phyloP scores from a whole-genome alignment of 2,329 filamentous ascomycete genomes.

The Tolypocladium tundrense region DNA sequence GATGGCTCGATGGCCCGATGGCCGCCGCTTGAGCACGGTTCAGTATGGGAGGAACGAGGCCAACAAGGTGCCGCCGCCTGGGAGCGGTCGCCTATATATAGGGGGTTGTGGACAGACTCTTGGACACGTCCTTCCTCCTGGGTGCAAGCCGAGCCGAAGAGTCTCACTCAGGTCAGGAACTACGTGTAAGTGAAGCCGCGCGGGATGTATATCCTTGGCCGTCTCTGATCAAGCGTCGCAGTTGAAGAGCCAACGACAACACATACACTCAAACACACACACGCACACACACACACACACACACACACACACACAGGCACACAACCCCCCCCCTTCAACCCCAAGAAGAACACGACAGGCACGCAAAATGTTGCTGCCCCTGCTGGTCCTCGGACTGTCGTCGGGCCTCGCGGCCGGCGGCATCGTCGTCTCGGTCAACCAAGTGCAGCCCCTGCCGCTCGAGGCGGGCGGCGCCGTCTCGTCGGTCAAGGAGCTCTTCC shows the following conservation, averaged over 20 bases:
- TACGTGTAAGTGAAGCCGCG: not conserved
- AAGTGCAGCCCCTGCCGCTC: constrained; percentile 17
- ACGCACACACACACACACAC: not conserved
- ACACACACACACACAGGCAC: not conserved
- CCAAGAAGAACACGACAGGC: not conserved
- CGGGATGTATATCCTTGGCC: not conserved
- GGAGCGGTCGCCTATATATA: not conserved
- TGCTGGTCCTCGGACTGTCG: constrained; percentile 6
- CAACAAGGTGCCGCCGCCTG: not conserved
- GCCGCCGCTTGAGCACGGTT: not conserved
- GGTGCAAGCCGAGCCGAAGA: not conserved
- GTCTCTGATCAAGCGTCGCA: not conserved
- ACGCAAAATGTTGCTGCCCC: not conserved
- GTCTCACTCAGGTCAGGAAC: not conserved
- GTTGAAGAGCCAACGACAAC: not conserved
- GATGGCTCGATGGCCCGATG: not conserved
- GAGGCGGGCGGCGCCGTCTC: constrained; percentile 9
- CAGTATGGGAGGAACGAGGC: not conserved
- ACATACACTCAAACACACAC: too few species aligned
- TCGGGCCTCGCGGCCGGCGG: constrained; percentile 8
- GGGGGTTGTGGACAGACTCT: not conserved
- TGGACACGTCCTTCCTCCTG: not conserved
- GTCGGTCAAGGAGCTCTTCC: constrained; percentile 19
- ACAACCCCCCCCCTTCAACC: not conserved
- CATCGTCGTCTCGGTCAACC: constrained; percentile 14